phyloP scores from a whole-genome alignment of 1,284 basidiomycete species.

The Ceratobasidium sp. region DNA sequence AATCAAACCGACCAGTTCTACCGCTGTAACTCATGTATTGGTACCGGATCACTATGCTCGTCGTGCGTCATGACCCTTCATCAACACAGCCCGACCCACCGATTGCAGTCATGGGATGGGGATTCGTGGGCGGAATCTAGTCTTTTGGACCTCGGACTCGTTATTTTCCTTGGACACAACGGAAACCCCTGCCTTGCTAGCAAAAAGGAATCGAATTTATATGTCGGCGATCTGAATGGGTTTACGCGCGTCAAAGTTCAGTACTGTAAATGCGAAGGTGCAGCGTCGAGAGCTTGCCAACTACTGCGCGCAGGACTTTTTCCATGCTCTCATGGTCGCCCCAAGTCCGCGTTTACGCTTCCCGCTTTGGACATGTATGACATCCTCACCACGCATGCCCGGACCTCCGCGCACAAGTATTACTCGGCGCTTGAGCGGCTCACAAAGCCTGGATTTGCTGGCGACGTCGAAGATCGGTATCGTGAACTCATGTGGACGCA shows the following conservation, averaged over 20 bases:
- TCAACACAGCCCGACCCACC: not conserved
- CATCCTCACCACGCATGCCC: not conserved
- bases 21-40: not conserved
- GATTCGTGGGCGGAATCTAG: not conserved
- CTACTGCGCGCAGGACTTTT: not conserved
- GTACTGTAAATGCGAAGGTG: not conserved
- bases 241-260: not conserved
- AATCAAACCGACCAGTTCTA: not conserved
- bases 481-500: not conserved
- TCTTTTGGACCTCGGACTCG: not conserved
- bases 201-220: no score
- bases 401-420: not conserved
- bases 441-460: conserved; percentile 1
- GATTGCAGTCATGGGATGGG: not conserved
- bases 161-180: not conserved
- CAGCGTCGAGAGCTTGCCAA: not conserved
- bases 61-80: not conserved
- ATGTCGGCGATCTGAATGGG: not conserved
- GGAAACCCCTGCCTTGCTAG: not conserved
- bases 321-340: not conserved
- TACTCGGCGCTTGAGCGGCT: not conserved
- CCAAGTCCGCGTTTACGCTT: not conserved
- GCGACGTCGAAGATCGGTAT: not conserved
- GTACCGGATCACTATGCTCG: not conserved
- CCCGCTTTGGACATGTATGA: not conserved